Base-by-base conservation (phyloP, 208 protist species). In the Acanthamoeba lugdunensis region DNA sequence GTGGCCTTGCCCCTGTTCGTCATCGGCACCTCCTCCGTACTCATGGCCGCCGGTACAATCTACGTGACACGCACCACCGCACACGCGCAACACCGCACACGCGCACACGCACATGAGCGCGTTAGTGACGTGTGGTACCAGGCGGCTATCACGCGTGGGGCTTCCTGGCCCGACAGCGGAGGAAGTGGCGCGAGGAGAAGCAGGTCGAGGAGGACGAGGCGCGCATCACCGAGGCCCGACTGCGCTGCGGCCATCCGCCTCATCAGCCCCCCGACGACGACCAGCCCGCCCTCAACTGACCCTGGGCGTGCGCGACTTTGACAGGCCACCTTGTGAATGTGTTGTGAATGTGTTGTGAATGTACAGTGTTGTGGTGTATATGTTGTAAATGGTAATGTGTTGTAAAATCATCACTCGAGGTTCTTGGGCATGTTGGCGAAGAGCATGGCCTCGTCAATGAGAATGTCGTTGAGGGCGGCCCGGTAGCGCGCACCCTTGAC, bases 361-460 rank as follows among this genome's bases (percentile, higher is more conserved):
- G 50, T 54, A 54, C 50, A 54, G 50, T 54, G 37, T 41, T 41
- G 37, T 41, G 2, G 2, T n/a, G n/a, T n/a, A n/a, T n/a, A 41
- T 41, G 0, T 41, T 41, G 37, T 41, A 41, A n/a, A n/a, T n/a
- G n/a, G n/a, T n/a, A n/a, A n/a, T n/a, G n/a, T n/a, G n/a, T n/a
- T n/a, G n/a, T n/a, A n/a, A n/a, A n/a, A n/a, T n/a, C n/a, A n/a
- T n/a, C n/a, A n/a, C n/a, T n/a, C 75, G 75, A 84, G 75, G 67
- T 75, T 75, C 75, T 84, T 84, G 33, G 82, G 82, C 82, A 90
- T 90, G 82, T 90, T 90, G 82, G 54, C 30, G 28, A 90, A 90
- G 56, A 90, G 82, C 82, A 90, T 71, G 56, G 82, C 82, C 58
- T 90, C 82, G 33, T 90, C 82, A 54, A 90, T 90, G 82, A 90